A percentile compares a stretch with the other conserved stretches of the same genome.
These are phyloP conservation scores for Coniochaeta sp. DNA, from an alignment of 2,329 filamentous ascomycete species.

Conservation along the genomic window DNA sequence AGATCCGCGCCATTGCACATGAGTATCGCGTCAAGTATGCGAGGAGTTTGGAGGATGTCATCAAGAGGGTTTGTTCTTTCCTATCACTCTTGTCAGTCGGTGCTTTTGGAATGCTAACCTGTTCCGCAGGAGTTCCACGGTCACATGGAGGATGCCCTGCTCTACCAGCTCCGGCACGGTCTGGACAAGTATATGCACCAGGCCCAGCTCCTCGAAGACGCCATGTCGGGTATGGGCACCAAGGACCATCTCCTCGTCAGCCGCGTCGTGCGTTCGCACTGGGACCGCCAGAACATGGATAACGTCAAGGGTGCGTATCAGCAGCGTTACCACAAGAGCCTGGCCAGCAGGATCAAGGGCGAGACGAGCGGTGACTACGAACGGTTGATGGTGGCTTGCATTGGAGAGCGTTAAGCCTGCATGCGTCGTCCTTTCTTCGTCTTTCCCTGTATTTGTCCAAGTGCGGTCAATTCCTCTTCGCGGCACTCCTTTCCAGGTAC, in stretches of 20 bases:
- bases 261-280: conserved; percentile 75
- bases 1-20: conserved; percentile 74
- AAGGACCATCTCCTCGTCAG: conserved; percentile 75
- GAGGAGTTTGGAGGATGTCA: conserved; percentile 61
- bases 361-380: conserved; percentile 86
- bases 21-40: conserved; percentile 70
- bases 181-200: conserved; percentile 79
- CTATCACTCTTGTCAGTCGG: background rate
- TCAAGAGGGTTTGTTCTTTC: conserved; percentile 52
- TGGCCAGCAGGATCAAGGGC: conserved; percentile 64
- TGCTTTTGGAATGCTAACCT: conserved; percentile 4
- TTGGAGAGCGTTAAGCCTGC: conserved; percentile 33
- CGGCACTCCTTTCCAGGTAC: too few relatives aligned
- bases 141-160: conserved; percentile 81
- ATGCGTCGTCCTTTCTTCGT: conserved; percentile 7
- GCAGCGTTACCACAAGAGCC: conserved; percentile 59
- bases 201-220: conserved; percentile 72
- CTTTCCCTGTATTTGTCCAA: too few relatives aligned
- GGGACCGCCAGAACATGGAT: conserved; percentile 68
- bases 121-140: conserved; percentile 66
- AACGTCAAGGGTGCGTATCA: conserved; percentile 75
- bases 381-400: conserved; percentile 64
- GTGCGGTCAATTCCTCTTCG: too few relatives aligned
- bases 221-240: conserved; percentile 82
- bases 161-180: conserved; percentile 72